A percentile compares a stretch with the other conserved stretches of the same genome.
Evolutionary conservation across 1,139 yeast species (phyloP).

Genomic region (Scheffersomyces insectosa): DNA sequence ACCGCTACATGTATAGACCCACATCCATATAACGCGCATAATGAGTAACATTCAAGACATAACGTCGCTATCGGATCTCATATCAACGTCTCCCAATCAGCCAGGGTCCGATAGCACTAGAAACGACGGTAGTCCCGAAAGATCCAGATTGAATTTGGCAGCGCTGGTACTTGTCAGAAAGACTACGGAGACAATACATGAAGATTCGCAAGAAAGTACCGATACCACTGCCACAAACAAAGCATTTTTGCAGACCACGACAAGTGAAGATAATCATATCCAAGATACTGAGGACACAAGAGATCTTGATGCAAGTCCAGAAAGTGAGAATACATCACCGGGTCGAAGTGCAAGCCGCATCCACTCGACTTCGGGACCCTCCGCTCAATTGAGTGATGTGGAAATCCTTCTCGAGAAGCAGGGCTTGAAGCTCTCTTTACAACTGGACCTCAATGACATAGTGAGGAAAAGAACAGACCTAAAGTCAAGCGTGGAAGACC

Average conservation of each 20-base stretch:
- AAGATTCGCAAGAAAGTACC: no score
- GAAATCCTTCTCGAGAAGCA: conserved; percentile 12
- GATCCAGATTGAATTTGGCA: background rate
- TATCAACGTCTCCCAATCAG: conserved; percentile 22
- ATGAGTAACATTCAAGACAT: conserved; percentile 30
- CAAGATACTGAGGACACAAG: no score
- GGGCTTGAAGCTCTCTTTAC: conserved; percentile 15
- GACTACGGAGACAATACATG: background rate
- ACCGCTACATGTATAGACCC: no score
- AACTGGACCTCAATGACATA: conserved; percentile 13
- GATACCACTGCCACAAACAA: no score
- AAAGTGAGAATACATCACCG: no score
- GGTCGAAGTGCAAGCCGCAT: no score
- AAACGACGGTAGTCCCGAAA: background rate
- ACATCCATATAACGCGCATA: no score
- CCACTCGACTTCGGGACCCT: no score
- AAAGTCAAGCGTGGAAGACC: conserved; percentile 20
- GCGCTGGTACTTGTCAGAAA: background rate
- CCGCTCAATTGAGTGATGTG: background rate
- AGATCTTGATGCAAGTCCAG: no score
- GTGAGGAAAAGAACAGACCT: conserved; percentile 20
- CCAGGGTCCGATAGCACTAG: conserved; percentile 1
- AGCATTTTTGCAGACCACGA: no score
- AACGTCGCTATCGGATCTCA: conserved; percentile 28
- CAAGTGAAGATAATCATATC: no score